Evolutionary conservation across 495 filamentous ascomycete species (phyloP).

Genomic region (Apodospora peruviana): DNA sequence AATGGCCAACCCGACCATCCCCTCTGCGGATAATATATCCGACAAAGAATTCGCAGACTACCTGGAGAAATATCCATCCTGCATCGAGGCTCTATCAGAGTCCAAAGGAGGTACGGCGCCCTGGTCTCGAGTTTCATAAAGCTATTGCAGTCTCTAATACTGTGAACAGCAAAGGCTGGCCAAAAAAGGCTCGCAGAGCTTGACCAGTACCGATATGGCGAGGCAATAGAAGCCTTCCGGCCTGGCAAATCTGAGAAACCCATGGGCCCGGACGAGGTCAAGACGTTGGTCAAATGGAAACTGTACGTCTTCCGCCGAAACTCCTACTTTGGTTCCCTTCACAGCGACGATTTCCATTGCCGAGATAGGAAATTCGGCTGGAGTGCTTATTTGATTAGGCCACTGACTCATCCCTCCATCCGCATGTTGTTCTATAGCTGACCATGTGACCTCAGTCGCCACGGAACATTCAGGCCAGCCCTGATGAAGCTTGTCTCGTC

Average conservation of each 20-base stretch:
- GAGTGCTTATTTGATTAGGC: neutral
- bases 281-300: slow-evolving; percentile 69
- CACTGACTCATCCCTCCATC: neutral
- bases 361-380: neutral
- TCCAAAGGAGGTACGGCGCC: slow-evolving; percentile 33
- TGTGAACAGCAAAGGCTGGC: slow-evolving; percentile 31
- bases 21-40: slow-evolving; percentile 30
- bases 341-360: neutral
- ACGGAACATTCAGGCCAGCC: slow-evolving; percentile 65
- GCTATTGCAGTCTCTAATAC: neutral
- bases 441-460: slow-evolving; percentile 32
- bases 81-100: slow-evolving; percentile 35
- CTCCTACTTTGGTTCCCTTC: neutral
- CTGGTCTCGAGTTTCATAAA: too few relatives aligned
- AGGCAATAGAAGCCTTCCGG: slow-evolving; percentile 33
- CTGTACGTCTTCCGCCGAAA: slow-evolving; percentile 45
- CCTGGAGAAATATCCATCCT: slow-evolving; percentile 29
- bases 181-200: slow-evolving; percentile 41
- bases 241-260: slow-evolving; percentile 14
- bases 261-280: slow-evolving; percentile 40
- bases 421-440: neutral
- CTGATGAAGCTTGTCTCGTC: slow-evolving; percentile 59
- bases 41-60: slow-evolving; percentile 24
- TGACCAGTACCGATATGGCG: slow-evolving; percentile 44
- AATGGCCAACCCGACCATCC: slow-evolving; percentile 19